Evolutionary conservation across 176 grass and related monocot genomes (phyloP), one percentile per base, ranked within the genome.

Genomic region (Cenchrus americanus): DNA sequence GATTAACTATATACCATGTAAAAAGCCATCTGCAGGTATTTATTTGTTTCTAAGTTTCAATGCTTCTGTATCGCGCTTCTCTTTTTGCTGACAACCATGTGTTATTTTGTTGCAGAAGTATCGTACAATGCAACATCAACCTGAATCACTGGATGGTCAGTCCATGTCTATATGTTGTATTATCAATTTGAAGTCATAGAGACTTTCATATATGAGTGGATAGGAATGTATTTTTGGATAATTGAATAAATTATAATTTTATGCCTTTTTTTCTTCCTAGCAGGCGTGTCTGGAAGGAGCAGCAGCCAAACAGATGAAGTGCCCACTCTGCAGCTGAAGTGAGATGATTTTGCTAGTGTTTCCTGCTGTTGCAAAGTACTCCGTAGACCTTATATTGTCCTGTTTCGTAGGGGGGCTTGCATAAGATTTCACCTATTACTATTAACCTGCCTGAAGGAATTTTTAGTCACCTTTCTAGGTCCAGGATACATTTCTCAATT

Each of bases 21-120:
- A 97, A 97, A 86, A 97, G 91, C 82, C 94, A 97, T 87, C 80
- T 97, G 40, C 94, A 92, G 89, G 94, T 97, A 43, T 82, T 13
- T 6, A 41, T 77, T 66, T 58, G 12, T 43, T 75, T 41, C 70
- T 73, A 46, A 10, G 10, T 85, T 63, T 43, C 17, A 62, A 9
- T 49, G 62, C 21, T 37, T 69, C 0, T 62, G 17, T 63, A 13
- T 65, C 10, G 12, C 42, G 27, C 27, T 91, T 42, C 11, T 85
- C n/a, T 70, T 67, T 80, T 73, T 81, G 71, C 66, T 86, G 60
- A 79, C 14, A 50, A 17, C 7, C 50, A 32, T n/a, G 72, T 15
- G 12, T 50, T 50, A 59, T 32, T 88, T 0, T 82, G 58, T 10
- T 94, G 61, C 87, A 97, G 91, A 97, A 97, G 84, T 92, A 92